Base-by-base conservation (phyloP, 768 basidiomycete genomes). In the Termitomyces sp. region DNA sequence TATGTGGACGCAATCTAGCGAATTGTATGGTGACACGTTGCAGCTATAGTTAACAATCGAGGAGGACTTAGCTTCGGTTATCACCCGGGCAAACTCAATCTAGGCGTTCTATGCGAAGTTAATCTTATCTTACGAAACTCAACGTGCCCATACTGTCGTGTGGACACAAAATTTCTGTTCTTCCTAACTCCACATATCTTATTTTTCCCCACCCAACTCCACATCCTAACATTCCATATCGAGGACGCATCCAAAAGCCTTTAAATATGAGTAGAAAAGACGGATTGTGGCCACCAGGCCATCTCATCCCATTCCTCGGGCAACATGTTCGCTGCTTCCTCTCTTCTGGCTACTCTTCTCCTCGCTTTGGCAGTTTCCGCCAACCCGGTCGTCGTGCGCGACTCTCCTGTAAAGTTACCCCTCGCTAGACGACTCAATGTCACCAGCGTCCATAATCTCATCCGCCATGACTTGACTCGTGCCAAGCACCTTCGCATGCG, bases 341-440 rank as follows among this genome's bases (percentile, higher is more conserved):
- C 53, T 20, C 45, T 85, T 51, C 72, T 84, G 64, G 75, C 79
- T 29, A 73, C 77, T 56, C 68, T 84, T 36, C 70, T 83, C 53
- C 73, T 84, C 53, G 79, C 81, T 53, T 65, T 83, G 49, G 74
- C 78, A 43, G 79, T 81, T 52, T 77, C 73, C 54, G 80, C 81
- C 55, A 78, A 76, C 58, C 81, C 81, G 0, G 70, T 80, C 49
- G 69, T 81, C 52, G 69, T 83, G 37, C 72, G 76, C 60, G 67
- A 73, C 59, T 73, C 77, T 11, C 73, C 70, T 32, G 72, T 84
- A 50, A 78, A 78, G 5, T 69, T 88, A 32, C 76, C 83, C 25
- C 70, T 88, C 53, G 81, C 84, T 17, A 81, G 81, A 68, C 75
- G 76, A 56, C 66, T 86, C 68, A 86, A 86, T 70, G 62, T 76